These are phyloP conservation scores for Cyclotella distinguenda DNA, from an alignment of 108 stramenopile species.

Conservation along the genomic window DNA sequence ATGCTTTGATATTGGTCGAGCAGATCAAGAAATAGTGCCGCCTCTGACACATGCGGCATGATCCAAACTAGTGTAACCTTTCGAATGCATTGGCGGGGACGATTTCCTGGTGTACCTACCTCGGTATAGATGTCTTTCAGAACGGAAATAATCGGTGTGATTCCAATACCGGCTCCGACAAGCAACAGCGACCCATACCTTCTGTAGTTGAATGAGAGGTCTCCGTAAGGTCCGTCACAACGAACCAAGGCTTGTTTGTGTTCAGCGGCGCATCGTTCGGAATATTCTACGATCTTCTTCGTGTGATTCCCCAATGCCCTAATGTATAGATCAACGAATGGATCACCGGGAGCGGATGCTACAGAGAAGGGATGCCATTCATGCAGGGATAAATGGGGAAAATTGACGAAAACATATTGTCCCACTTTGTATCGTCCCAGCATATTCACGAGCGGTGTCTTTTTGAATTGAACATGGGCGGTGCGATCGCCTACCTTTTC, in stretches of 20 bases:
- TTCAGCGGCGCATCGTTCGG: conserved; percentile 21
- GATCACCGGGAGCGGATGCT: conserved; percentile 26
- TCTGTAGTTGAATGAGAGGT: conserved; percentile 24
- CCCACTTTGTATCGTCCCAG: conserved; percentile 18
- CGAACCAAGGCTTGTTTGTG: conserved; percentile 27
- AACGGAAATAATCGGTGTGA: conserved; percentile 22
- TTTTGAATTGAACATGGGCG: conserved; percentile 17
- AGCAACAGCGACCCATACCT: conserved; percentile 19
- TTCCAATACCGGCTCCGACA: conserved; percentile 28
- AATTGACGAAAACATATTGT: conserved; percentile 36
- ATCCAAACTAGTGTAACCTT: conserved; percentile 14
- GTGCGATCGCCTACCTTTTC: conserved; percentile 17
- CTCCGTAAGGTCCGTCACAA: conserved; percentile 26
- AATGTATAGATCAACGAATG: conserved; percentile 29
- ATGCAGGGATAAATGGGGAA: conserved; percentile 27
- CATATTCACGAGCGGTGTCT: conserved; percentile 11
- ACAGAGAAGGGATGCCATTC: conserved; percentile 42
- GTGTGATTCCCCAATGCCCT: conserved; percentile 31
- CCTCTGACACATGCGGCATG: conserved; percentile 16
- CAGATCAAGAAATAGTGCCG: conserved; percentile 11
- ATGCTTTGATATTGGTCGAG: neutral
- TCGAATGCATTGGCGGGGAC: neutral
- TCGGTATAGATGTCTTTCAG: conserved; percentile 22
- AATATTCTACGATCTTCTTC: conserved; percentile 16
- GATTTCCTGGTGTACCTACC: neutral